Percentiles rank a stretch among this genome's conserved stretches.
phyloP scores from a whole-genome alignment of 2,329 filamentous ascomycete species.

The Calonectria multiphialidica region DNA sequence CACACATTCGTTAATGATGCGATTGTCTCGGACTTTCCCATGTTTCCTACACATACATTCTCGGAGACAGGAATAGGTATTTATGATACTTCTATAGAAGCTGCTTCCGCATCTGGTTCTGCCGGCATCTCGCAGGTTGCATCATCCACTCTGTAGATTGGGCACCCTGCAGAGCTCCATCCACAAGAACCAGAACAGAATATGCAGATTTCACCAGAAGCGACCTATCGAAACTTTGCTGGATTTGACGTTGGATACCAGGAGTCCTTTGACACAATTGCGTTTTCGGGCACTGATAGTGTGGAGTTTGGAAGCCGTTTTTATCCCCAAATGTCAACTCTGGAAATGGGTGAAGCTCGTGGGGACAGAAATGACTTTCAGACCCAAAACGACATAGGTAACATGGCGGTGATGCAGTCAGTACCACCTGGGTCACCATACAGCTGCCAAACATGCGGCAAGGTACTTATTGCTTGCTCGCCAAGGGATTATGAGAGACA shows the following conservation, averaged over 20 bases:
- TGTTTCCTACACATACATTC: too few species aligned
- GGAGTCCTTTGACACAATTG: neutral
- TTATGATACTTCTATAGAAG: neutral
- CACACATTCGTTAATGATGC: neutral
- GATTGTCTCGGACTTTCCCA: neutral
- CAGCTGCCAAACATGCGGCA: neutral
- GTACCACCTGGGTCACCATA: neutral
- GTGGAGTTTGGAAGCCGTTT: neutral
- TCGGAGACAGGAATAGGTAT: neutral
- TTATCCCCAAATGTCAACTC: neutral
- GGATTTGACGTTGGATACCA: too few species aligned
- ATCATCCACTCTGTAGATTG: neutral
- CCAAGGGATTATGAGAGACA: neutral
- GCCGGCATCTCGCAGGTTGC: neutral
- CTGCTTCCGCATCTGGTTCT: neutral
- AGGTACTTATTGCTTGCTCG: too few species aligned
- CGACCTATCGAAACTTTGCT: too few species aligned
- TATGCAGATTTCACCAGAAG: neutral
- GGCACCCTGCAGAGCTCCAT: neutral
- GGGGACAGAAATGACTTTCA: neutral
- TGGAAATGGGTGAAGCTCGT: neutral
- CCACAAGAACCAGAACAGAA: neutral
- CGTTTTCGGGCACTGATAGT: fast-evolving
- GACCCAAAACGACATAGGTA: too few species aligned
- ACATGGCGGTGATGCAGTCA: neutral